Evolutionary conservation across 495 filamentous ascomycete species (phyloP), one percentile per base, ranked within the genome.

Genomic region (Glonium stellatum): DNA sequence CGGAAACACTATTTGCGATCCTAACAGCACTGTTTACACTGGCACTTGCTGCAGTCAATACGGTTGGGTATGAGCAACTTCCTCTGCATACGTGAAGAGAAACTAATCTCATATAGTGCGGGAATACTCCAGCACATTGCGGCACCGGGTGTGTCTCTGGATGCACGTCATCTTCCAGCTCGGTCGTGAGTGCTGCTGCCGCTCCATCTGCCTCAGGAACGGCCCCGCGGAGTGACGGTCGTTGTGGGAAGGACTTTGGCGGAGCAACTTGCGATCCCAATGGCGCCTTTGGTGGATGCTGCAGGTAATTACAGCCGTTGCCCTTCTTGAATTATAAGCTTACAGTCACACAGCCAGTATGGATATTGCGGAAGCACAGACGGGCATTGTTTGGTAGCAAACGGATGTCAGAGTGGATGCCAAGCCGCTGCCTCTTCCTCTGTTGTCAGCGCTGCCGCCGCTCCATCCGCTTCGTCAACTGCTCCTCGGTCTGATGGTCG

Each of bases 81-180:
- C 51, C 18, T 34, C 27, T 4, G 61, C 19, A 19, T 27, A 18
- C 31, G 1, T 34, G n/a, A 19, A 44, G 48, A 39, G 21, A n/a
- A 34, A 13, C 61, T 54, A 51, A 54, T 23, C 23, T 31, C 13
- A 18, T 44, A 8, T 31, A 67, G 66, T 74, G 72, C 53, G 72
- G 72, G 55, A 69, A 68, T 47, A 63, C 66, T 34, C 22, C 66
- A 36, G 71, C 62, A n/a, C 69, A 74, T 54, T 74, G 72, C 56
- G 72, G 71, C 25, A 68, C 66, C 36, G 72, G 72, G 9, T 74
- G 72, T 47, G 11, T 67, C 25, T 74, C 72, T 31, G 72, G 72
- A 49, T 73, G 72, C 59, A 60, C 58, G 1, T 58, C 57, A 19
- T 66, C 54, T 12, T 23, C 25, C 3, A 61, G 54, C 36, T 52